Evolutionary conservation across 148 eudicot species (phyloP), one percentile per base, ranked within the genome.

Genomic region (Chenopodium formosanum): DNA sequence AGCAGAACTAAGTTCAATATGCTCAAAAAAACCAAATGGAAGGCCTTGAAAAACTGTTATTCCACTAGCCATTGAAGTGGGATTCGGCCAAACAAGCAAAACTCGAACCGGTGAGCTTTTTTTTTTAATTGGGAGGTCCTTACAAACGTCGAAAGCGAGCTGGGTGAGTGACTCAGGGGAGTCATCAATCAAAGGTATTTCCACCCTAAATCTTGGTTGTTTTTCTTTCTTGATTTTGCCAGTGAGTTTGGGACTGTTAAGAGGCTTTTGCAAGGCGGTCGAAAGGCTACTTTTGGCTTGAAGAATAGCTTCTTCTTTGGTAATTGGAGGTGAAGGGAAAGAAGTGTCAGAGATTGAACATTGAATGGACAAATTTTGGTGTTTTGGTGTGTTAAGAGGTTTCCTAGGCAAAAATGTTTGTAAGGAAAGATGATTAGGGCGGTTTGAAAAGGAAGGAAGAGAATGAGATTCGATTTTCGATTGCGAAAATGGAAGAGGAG

Each of bases 281-380:
- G 90, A 86, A 74, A 95, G 94, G 83, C 90, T 88, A 17, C 88
- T 85, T 81, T 90, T 93, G 74, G 97, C 97, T 89, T 95, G 99
- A 37, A 84, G 80, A 73, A 95, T 86, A 29, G 99, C 99, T 82
- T 92, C 97, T 79, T 92, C 91, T 85, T 87, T 92, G 48, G 94
- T 84, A 50, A 86, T 82, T 72, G 99, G 99, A 0, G 97, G 99
- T 20, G 86, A 82, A 22, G 92, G 82, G 31, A 82, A 82, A 75
- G 86, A 78, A 20, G 94, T 81, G 66, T 29, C 52, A 48, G 91
- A 85, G n/a, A 87, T 50, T 48, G 91, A 83, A 67, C 88, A 90
- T 4, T 82, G 87, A 17, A 83, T 71, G 29, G 75, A 29, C 22
- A 88, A 29, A 72, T 62, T 47, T 50, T 70, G 47, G 70, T 40